A percentile compares a stretch with the other conserved stretches of the same genome.
These are phyloP conservation scores for Chrysoporthe deuterocubensis DNA, from an alignment of 2,329 filamentous ascomycete species.

Conservation along the genomic window DNA sequence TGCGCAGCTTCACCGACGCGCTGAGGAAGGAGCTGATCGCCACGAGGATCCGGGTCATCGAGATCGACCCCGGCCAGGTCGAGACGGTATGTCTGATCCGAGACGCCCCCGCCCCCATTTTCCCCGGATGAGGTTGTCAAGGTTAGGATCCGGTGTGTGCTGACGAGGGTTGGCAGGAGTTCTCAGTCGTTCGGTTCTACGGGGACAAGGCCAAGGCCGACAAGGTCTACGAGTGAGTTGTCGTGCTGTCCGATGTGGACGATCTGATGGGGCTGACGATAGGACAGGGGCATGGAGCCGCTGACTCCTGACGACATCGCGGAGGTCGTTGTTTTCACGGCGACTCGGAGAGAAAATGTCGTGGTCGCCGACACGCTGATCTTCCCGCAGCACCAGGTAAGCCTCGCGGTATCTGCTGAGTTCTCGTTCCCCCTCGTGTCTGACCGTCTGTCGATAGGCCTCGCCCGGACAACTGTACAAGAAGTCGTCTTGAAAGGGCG, in stretches of 20 bases:
- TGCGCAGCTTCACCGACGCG: constrained; percentile 81
- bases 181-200: constrained; percentile 85
- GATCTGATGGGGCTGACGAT: constrained; percentile 20
- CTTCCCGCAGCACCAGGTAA: constrained; percentile 88
- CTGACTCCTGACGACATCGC: constrained; percentile 90
- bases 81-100: constrained; percentile 66
- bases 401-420: constrained; percentile 32
- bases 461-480: constrained; percentile 25
- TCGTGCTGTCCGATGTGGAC: neutral
- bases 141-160: neutral
- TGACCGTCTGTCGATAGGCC: constrained; percentile 20
- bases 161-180: constrained; percentile 59
- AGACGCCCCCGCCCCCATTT: neutral
- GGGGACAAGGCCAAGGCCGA: constrained; percentile 90
- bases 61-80: constrained; percentile 89
- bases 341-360: constrained; percentile 84
- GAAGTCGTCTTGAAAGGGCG: constrained; percentile 19
- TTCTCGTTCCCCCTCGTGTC: neutral
- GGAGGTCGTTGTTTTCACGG: constrained; percentile 85
- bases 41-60: constrained; percentile 80
- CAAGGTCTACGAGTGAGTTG: constrained; percentile 78
- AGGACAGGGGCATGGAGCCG: constrained; percentile 71
- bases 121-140: too few relatives aligned
- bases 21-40: constrained; percentile 82
- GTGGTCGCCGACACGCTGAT: constrained; percentile 86